Conservation (phyloP, 2,329 filamentous ascomycete genomes). For the Alternaria novae-zelandiae region DNA sequence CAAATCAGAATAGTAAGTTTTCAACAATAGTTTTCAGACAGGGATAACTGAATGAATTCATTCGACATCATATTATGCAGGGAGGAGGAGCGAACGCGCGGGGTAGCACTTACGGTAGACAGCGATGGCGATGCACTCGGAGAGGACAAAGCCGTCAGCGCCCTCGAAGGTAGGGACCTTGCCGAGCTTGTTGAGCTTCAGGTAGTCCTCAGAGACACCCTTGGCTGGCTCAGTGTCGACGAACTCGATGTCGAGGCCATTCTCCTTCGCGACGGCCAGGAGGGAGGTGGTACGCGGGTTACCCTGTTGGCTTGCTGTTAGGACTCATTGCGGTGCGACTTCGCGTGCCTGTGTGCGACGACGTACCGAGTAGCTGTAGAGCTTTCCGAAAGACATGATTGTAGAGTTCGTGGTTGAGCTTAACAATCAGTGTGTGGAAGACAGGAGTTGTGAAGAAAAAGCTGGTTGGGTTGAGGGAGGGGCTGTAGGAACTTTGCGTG, state of each 20-base stretch:
- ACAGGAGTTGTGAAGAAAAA: conserved; percentile 31
- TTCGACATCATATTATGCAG: conserved; percentile 67
- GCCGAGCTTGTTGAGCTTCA: conserved; percentile 83
- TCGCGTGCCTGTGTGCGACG: background rate
- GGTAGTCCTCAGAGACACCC: conserved; percentile 75
- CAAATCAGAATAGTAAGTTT: conserved; percentile 77
- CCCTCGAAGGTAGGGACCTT: conserved; percentile 94
- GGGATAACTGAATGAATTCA: conserved; percentile 69
- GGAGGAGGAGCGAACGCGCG: conserved; percentile 16
- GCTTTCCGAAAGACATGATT: conserved; percentile 96
- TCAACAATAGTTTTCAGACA: conserved; percentile 97
- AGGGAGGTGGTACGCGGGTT: conserved; percentile 91
- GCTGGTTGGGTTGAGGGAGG: conserved; percentile 34
- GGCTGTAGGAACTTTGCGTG: conserved; percentile 21
- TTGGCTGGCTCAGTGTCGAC: conserved; percentile 73
- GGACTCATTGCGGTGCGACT: conserved; percentile 24
- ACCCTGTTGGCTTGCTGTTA: conserved; percentile 61
- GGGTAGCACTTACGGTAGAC: conserved; percentile 83
- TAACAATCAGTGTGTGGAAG: conserved; percentile 39
- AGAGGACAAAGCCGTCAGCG: conserved; percentile 86
- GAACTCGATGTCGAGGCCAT: conserved; percentile 89
- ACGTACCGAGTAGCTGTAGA: conserved; percentile 78
- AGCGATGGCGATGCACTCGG: conserved; percentile 91
- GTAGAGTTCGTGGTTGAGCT: conserved; percentile 36
- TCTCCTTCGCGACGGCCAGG: conserved; percentile 95